Conservation (phyloP, 176 grass and related monocot species). For the Carex pumila region DNA sequence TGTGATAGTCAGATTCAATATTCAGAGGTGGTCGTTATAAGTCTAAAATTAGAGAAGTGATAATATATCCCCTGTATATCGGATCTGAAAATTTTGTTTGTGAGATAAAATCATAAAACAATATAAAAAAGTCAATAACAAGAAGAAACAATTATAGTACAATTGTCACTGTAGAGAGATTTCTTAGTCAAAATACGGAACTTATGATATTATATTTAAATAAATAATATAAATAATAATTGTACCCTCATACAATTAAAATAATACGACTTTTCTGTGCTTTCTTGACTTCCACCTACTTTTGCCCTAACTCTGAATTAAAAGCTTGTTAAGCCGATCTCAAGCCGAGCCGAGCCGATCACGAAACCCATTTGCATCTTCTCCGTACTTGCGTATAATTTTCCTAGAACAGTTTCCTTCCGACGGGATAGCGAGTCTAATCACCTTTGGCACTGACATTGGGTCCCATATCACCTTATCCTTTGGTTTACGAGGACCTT, state of each 20-base stretch:
- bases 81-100: neutral
- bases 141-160: neutral
- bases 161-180: neutral
- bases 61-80: too few relatives aligned
- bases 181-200: neutral
- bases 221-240: neutral
- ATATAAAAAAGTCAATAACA: neutral
- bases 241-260: neutral
- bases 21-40: neutral
- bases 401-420: neutral
- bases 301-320: neutral
- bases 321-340: neutral
- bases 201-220: neutral
- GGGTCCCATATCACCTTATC: too few relatives aligned
- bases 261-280: neutral
- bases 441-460: too few relatives aligned
- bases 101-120: neutral
- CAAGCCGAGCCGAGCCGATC: neutral
- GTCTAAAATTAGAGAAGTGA: neutral
- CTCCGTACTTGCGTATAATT: neutral
- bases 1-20: neutral
- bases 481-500: neutral
- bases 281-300: slow-evolving; percentile 3
- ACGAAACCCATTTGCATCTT: slow-evolving; percentile 2
- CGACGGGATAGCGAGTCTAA: too few relatives aligned